Base-by-base conservation (phyloP, 257 asterid species). In the Datura wrightii region DNA sequence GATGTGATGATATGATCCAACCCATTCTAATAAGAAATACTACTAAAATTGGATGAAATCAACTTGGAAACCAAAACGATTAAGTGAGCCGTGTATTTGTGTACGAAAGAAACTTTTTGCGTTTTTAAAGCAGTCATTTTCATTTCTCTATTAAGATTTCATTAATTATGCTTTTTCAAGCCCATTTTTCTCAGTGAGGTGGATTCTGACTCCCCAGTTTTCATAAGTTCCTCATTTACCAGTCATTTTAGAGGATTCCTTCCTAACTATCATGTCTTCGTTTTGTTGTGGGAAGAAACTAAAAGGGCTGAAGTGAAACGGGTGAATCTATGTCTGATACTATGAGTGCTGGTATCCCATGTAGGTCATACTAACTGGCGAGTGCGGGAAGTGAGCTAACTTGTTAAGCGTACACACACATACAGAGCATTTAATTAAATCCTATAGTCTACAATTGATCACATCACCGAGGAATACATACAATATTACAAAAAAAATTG, bases 401-500 rank as follows among this genome's bases (percentile, higher is more conserved):
- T 55, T 5, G 19, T 1, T 65, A 36, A 8, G 74, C 2, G 46
- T 36, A 2, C n/a, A 31, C 2, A 66, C 8, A 36, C 18, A 66
- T 39, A 24, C 0, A 63, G 7, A 63, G 71, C 71, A 10, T 2
- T n/a, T 71, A 71, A 46, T 71, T 71, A 74, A 59, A 24, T 24
- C 31, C 46, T 78, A 34, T 78, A 78, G 14, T 52, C 63, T 78
- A 52, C 63, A 78, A 78, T 14, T 52, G 48, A 78, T 78, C 41
- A 52, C 82, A 34, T 31, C 24, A 78, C 15, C 5, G 8, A 78
- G 48, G 19, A 63, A 16, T 34, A 52, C 60, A 24, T 76, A 76
- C 82, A 50, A 52, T 50, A 34, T 78, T 14, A 74, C 63, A 52
- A 78, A 78, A 78, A 69, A 78, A 78, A 31, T 78, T 78, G 31